Conservation (phyloP, 2,329 filamentous ascomycete genomes). For the Scopulariopsis brevicaulis region DNA sequence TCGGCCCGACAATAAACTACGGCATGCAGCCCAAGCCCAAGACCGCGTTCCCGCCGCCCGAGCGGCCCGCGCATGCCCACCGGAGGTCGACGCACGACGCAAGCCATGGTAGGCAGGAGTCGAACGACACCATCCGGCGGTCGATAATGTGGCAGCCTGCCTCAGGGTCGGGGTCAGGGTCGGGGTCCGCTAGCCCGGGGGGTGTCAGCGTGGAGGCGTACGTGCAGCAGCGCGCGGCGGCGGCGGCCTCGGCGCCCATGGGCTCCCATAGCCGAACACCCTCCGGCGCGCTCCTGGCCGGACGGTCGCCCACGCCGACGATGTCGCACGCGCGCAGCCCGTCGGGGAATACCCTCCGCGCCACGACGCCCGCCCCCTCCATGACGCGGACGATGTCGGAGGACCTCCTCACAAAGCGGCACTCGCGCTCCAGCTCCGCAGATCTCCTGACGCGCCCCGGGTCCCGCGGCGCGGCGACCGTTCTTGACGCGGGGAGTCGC, state of each 20-base stretch:
- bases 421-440: slow-evolving; percentile 26
- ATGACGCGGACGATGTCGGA: slow-evolving; percentile 26
- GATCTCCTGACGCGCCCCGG: slow-evolving; percentile 38
- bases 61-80: slow-evolving; percentile 11
- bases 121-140: slow-evolving; percentile 44
- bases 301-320: neutral
- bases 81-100: slow-evolving; percentile 12
- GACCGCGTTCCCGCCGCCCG: slow-evolving; percentile 9
- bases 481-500: slow-evolving; percentile 25
- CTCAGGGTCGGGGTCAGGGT: slow-evolving; percentile 33
- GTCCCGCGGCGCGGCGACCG: slow-evolving; percentile 45
- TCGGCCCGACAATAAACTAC: slow-evolving; percentile 73
- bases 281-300: neutral
- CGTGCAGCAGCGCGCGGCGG: slow-evolving; percentile 62
- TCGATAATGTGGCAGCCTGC: slow-evolving; percentile 74
- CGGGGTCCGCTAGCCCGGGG: slow-evolving; percentile 21
- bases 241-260: slow-evolving; percentile 41
- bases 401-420: slow-evolving; percentile 22
- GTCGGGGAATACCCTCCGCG: slow-evolving; percentile 31
- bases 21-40: slow-evolving; percentile 18
- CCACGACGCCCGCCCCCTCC: slow-evolving; percentile 29
- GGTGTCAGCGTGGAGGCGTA: slow-evolving; percentile 68
- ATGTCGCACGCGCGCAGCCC: slow-evolving; percentile 43
- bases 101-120: slow-evolving; percentile 32
- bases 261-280: slow-evolving; percentile 10